Evolutionary conservation across 1,284 basidiomycete genomes (phyloP).

Genomic region (Psilocybe mexicana): DNA sequence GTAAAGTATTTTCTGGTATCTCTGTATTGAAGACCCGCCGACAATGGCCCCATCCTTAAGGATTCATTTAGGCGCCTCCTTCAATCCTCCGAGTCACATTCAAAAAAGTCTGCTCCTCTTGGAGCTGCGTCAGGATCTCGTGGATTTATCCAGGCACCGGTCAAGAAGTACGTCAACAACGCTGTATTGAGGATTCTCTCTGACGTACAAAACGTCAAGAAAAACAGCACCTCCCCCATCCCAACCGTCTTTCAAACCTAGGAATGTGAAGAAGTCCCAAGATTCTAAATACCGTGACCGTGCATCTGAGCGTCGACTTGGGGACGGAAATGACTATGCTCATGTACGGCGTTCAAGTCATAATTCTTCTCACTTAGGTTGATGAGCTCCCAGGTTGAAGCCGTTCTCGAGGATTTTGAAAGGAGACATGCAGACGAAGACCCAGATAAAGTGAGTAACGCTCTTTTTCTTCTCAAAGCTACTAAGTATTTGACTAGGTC

Average conservation of each 20-base stretch:
- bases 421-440: constrained; percentile 58
- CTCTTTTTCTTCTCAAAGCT: constrained; percentile 35
- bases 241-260: constrained; percentile 69
- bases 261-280: constrained; percentile 64
- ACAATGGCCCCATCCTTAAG: constrained; percentile 17
- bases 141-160: constrained; percentile 15
- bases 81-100: constrained; percentile 22
- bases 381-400: constrained; percentile 58
- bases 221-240: constrained; percentile 42
- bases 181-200: background rate
- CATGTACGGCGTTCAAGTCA: constrained; percentile 42
- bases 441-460: constrained; percentile 48
- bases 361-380: background rate
- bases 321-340: constrained; percentile 67
- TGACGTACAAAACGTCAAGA: constrained; percentile 19
- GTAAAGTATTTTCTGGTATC: background rate
- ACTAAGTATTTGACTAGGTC: constrained; percentile 30
- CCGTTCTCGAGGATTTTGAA: constrained; percentile 80
- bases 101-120: constrained; percentile 14
- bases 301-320: constrained; percentile 65
- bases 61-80: constrained; percentile 37
- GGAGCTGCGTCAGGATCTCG: constrained; percentile 25
- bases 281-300: constrained; percentile 66
- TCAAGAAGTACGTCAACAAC: constrained; percentile 27
- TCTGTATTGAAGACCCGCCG: constrained; percentile 26